Percentiles rank a stretch among this genome's conserved stretches.
These are phyloP conservation scores for Golovinomyces cichoracearum DNA, from an alignment of 2,329 filamentous ascomycete species.

Conservation along the genomic window DNA sequence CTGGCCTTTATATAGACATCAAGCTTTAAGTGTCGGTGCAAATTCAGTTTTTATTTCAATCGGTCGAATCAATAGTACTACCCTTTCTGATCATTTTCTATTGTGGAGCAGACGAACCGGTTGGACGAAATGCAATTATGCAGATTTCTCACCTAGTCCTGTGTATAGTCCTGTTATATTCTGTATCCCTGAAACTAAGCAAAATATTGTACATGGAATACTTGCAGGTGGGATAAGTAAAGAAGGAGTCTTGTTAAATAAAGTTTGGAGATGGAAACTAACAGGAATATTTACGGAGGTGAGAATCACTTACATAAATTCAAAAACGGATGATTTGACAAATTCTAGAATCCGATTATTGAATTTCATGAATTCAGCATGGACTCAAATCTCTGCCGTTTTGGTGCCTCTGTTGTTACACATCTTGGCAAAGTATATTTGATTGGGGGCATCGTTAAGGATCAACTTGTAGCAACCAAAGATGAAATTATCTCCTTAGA, in stretches of 20 bases:
- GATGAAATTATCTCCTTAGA: conserved; percentile 23
- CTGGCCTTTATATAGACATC: conserved; percentile 49
- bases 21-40: conserved; percentile 25
- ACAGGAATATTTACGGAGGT: conserved; percentile 10
- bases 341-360: conserved; percentile 1
- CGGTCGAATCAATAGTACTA: conserved; percentile 12
- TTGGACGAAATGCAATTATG: conserved; percentile 10
- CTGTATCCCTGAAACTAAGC: conserved; percentile 4
- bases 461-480: conserved; percentile 20
- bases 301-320: neutral
- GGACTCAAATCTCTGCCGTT: conserved; percentile 14
- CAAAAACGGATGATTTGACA: neutral
- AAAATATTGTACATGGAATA: conserved; percentile 27
- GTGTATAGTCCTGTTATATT: conserved; percentile 10
- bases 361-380: neutral
- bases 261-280: conserved; percentile 39
- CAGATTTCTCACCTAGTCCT: conserved; percentile 2
- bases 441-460: conserved; percentile 21
- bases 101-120: conserved; percentile 13
- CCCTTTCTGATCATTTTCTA: conserved; percentile 6
- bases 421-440: conserved; percentile 14
- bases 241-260: conserved; percentile 34
- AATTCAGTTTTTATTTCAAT: conserved; percentile 22
- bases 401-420: conserved; percentile 19
- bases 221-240: conserved; percentile 44